Conservation (phyloP, 495 filamentous ascomycete genomes). For the Trichoderma gamsii region DNA sequence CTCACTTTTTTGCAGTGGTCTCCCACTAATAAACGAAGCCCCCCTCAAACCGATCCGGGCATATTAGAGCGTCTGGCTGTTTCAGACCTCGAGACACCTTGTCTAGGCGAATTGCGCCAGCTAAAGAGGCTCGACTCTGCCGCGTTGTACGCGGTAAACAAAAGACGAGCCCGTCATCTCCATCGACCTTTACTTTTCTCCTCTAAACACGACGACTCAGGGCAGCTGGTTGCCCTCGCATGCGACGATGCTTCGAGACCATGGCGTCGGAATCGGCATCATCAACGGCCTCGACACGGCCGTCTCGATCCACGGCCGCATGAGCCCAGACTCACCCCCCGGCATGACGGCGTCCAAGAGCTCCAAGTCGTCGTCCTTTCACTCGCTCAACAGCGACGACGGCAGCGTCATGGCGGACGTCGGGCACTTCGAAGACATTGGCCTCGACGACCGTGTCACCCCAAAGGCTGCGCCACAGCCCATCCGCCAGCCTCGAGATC, state of each 20-base stretch:
- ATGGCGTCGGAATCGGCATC: constrained; percentile 11
- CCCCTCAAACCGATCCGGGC: neutral
- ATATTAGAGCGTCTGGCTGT: neutral
- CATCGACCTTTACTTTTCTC: neutral
- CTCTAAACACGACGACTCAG: neutral
- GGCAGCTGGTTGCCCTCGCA: constrained; percentile 12
- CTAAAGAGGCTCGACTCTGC: neutral
- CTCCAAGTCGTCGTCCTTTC: constrained; percentile 84
- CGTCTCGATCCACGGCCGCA: constrained; percentile 19
- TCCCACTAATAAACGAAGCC: neutral
- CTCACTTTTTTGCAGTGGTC: neutral
- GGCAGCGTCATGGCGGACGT: constrained; percentile 61
- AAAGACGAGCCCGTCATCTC: neutral
- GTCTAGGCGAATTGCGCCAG: neutral
- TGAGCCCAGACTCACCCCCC: constrained; percentile 70
- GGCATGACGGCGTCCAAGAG: constrained; percentile 80
- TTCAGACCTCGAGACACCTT: constrained; percentile 3
- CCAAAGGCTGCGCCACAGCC: constrained; percentile 32
- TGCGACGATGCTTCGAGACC: constrained; percentile 4
- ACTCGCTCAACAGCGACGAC: constrained; percentile 65
- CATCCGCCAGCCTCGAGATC: constrained; percentile 27
- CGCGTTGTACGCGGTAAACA: neutral
- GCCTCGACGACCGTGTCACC: constrained; percentile 56
- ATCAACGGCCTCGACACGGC: constrained; percentile 33
- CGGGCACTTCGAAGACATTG: constrained; percentile 89